Percentiles rank a stretch among this genome's conserved stretches.
Evolutionary conservation across 1,284 basidiomycete species (phyloP).

Genomic region (Cryptococcus sp.): DNA sequence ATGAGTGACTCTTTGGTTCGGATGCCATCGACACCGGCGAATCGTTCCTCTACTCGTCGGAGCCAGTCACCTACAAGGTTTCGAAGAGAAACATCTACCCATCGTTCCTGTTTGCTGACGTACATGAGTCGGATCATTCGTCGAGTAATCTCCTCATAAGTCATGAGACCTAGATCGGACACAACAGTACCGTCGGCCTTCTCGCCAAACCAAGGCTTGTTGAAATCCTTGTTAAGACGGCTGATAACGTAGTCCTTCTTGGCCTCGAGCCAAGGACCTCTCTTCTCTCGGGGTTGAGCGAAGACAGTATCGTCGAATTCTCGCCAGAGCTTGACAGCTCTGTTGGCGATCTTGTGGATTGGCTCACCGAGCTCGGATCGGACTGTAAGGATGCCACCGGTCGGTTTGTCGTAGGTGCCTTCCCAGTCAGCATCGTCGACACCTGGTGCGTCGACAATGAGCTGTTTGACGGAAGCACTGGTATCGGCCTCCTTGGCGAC

Average conservation of each 20-base stretch:
- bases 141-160: slow-evolving; percentile 91
- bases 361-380: slow-evolving; percentile 97
- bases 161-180: slow-evolving; percentile 90
- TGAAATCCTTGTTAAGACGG: slow-evolving; percentile 91
- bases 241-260: slow-evolving; percentile 84
- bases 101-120: slow-evolving; percentile 81
- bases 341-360: slow-evolving; percentile 97
- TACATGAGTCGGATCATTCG: slow-evolving; percentile 92
- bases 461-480: slow-evolving; percentile 86
- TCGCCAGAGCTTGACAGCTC: slow-evolving; percentile 95
- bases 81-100: slow-evolving; percentile 90
- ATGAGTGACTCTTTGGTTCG: slow-evolving; percentile 74
- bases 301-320: slow-evolving; percentile 97
- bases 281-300: slow-evolving; percentile 91
- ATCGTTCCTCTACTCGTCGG: slow-evolving; percentile 91
- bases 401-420: slow-evolving; percentile 88
- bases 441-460: slow-evolving; percentile 91
- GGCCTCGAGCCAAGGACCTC: slow-evolving; percentile 77
- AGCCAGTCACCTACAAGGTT: slow-evolving; percentile 97
- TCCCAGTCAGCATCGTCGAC: slow-evolving; percentile 91
- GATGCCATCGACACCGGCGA: slow-evolving; percentile 81
- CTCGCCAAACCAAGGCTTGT: slow-evolving; percentile 94
- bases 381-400: slow-evolving; percentile 93
- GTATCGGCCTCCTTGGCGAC: slow-evolving; percentile 98
- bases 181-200: slow-evolving; percentile 85